phyloP scores from a whole-genome alignment of 2,329 filamentous ascomycete genomes.

The Lachnellula subtilissima region DNA sequence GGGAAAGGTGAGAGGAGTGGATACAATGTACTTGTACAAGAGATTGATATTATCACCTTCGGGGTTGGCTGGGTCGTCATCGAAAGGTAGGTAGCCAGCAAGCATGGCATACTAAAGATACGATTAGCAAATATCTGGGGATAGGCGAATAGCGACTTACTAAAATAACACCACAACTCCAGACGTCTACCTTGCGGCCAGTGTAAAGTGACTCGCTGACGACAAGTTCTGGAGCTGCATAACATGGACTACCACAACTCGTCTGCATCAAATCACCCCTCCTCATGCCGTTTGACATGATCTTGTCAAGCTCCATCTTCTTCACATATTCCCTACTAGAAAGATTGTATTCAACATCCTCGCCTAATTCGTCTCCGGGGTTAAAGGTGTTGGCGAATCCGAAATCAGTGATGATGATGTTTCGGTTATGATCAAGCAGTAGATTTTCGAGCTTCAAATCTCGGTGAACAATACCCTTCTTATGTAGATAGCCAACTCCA shows the following conservation, averaged over 20 bases:
- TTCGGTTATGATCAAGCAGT: conserved; percentile 89
- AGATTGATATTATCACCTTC: conserved; percentile 99
- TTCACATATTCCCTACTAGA: conserved; percentile 86
- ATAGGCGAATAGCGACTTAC: conserved; percentile 50
- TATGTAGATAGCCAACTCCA: conserved; percentile 94
- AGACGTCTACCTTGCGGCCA: conserved; percentile 95
- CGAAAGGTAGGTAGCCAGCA: conserved; percentile 93
- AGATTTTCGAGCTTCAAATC: conserved; percentile 96
- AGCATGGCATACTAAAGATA: conserved; percentile 89
- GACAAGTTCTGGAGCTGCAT: conserved; percentile 92
- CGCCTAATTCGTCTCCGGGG: conserved; percentile 76
- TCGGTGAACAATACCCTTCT: conserved; percentile 96
- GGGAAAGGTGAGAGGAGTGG: conserved; percentile 92
- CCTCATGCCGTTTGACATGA: conserved; percentile 68
- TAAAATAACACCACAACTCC: conserved; percentile 98
- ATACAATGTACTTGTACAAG: conserved; percentile 98
- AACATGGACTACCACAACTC: conserved; percentile 96
- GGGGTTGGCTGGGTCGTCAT: conserved; percentile 95
- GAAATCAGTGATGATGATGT: conserved; percentile 99
- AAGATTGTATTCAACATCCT: conserved; percentile 85
- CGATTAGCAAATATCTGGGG: conserved; percentile 17
- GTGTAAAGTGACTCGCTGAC: conserved; percentile 98
- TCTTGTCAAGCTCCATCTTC: conserved; percentile 74
- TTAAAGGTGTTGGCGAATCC: conserved; percentile 98
- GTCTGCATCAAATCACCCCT: conserved; percentile 98